phyloP scores from a whole-genome alignment of 306 rosid genomes.

The Astragalus membranaceus region DNA sequence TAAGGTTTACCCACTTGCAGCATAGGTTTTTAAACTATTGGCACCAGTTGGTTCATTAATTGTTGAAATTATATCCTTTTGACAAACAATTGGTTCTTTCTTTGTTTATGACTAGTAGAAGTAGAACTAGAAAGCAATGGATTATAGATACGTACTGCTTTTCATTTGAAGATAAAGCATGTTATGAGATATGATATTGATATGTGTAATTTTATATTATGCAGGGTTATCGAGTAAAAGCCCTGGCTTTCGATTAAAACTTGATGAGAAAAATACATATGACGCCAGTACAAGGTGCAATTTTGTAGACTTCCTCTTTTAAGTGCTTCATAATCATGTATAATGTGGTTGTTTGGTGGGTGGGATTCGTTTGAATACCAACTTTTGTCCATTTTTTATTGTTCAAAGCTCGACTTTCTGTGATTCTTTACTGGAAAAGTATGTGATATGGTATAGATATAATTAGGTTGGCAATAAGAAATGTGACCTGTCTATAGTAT shows the following conservation, averaged over 20 bases:
- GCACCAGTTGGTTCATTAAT: not conserved
- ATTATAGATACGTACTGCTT: not conserved
- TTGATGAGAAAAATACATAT: conserved; percentile 41
- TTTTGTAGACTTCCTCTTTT: conserved; percentile 12
- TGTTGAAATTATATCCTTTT: not conserved
- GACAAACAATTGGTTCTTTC: not conserved
- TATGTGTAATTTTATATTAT: conserved; percentile 15
- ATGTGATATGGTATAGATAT: not conserved
- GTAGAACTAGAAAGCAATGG: not conserved
- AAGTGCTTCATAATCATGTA: not conserved
- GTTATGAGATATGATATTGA: not conserved
- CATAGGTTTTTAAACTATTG: not conserved
- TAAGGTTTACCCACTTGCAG: not conserved
- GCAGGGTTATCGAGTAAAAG: conserved; percentile 64
- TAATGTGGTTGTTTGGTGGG: not conserved
- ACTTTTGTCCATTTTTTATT: not conserved
- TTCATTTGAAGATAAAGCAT: not conserved
- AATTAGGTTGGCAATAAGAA: not conserved
- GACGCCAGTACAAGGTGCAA: conserved; percentile 57
- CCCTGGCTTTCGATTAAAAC: conserved; percentile 36
- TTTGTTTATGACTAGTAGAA: not conserved
- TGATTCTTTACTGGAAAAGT: not conserved
- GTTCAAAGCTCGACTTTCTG: not conserved
- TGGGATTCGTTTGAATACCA: too few relatives aligned
- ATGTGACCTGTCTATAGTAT: not conserved